Conservation (phyloP, 768 basidiomycete genomes). For the Russula olivacea region DNA sequence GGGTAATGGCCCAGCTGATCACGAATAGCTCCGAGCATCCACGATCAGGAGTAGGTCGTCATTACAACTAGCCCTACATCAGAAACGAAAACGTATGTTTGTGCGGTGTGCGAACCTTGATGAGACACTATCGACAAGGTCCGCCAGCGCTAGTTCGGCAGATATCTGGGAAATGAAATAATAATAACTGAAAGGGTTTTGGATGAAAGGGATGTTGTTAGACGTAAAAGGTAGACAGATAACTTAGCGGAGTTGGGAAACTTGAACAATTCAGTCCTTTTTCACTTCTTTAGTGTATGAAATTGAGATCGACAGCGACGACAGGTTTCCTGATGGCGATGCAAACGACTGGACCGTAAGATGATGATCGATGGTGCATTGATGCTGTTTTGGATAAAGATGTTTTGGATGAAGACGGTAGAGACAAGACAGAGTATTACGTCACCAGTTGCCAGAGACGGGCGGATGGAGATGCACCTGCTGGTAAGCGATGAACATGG, state of each 20-base stretch:
- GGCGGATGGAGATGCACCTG: not conserved
- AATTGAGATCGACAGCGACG: not conserved
- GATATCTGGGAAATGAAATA: conserved; percentile 4
- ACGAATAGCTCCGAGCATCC: not conserved
- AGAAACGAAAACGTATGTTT: not conserved
- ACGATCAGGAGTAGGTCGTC: not conserved
- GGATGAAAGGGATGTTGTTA: not conserved
- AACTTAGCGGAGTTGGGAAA: not conserved
- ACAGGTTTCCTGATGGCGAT: not conserved
- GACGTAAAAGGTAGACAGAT: not conserved
- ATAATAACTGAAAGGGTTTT: not conserved
- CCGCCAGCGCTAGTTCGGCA: not conserved
- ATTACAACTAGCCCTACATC: not conserved
- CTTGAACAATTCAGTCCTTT: not conserved
- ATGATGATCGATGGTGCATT: too few species aligned
- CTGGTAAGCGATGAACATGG: not conserved
- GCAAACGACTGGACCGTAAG: not conserved
- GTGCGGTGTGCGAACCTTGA: conserved; percentile 7
- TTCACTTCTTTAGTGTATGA: not conserved
- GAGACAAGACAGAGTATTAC: not conserved
- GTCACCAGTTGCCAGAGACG: not conserved
- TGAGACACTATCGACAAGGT: not conserved
- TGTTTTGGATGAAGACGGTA: not conserved
- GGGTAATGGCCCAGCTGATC: not conserved
- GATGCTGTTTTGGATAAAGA: not conserved